Conservation (phyloP, 768 basidiomycete genomes). For the Arthromyces matolae region DNA sequence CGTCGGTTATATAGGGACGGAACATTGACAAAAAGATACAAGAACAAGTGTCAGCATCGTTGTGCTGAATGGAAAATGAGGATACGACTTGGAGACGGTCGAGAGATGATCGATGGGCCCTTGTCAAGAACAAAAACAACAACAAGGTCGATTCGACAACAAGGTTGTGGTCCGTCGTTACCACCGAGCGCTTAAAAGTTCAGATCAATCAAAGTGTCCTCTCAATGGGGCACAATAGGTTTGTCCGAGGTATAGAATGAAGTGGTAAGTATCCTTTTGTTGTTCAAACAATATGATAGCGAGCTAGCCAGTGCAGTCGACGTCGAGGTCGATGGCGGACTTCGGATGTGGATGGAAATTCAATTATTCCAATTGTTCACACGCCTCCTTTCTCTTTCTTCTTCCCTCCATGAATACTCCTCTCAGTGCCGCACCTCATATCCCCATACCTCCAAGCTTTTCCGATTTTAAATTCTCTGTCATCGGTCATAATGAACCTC, state of each 20-base stretch:
- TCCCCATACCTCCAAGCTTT: conserved; percentile 7
- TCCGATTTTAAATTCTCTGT: conserved; percentile 9
- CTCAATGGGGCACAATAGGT: conserved; percentile 4
- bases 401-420: too few relatives aligned
- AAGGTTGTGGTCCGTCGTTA: too few relatives aligned
- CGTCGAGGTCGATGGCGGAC: not conserved
- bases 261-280: too few relatives aligned
- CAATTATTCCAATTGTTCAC: not conserved
- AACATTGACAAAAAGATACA: conserved; percentile 10
- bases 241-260: not conserved
- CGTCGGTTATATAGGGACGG: conserved; percentile 15
- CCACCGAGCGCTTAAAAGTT: too few relatives aligned
- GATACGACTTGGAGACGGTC: conserved; percentile 13
- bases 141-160: conserved; percentile 16
- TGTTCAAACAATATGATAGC: too few relatives aligned
- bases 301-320: too few relatives aligned
- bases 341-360: not conserved
- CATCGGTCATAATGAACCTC: conserved; percentile 12
- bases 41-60: conserved; percentile 11
- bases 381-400: not conserved
- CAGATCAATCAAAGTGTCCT: conserved; percentile 3
- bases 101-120: conserved; percentile 7
- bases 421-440: too few relatives aligned
- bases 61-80: conserved; percentile 13
- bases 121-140: conserved; percentile 14